phyloP scores from a whole-genome alignment of 106 monocot genomes.

The Gastrodia elata region DNA sequence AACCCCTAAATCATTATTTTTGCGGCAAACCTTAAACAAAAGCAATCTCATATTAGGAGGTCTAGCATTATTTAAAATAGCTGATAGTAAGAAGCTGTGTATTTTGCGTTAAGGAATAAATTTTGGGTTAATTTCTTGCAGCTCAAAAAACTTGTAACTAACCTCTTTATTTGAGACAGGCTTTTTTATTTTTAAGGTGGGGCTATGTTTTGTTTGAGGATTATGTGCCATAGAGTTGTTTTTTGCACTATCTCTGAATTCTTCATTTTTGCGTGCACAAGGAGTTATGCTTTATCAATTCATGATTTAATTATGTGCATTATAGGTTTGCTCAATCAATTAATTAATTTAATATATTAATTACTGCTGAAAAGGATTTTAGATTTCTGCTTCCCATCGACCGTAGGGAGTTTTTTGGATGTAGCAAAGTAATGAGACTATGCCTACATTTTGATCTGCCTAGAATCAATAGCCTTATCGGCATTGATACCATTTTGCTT shows the following conservation, averaged over 20 bases:
- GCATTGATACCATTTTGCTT: neutral
- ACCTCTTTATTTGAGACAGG: neutral
- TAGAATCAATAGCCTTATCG: neutral
- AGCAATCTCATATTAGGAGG: neutral
- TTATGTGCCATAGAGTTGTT: neutral
- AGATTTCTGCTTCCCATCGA: neutral
- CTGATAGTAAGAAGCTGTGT: neutral
- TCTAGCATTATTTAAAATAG: neutral
- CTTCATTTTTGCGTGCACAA: neutral
- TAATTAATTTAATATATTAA: neutral
- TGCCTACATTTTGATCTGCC: neutral
- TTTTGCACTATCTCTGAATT: too few relatives aligned
- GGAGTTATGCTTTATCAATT: neutral
- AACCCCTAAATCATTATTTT: too few relatives aligned
- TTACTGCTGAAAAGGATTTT: neutral
- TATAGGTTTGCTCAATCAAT: neutral
- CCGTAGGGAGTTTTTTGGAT: neutral
- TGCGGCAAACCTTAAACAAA: neutral
- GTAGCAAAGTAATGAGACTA: neutral
- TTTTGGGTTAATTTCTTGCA: neutral
- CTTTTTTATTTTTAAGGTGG: neutral
- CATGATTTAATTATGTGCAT: neutral
- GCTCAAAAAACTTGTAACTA: neutral
- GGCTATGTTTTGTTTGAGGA: neutral
- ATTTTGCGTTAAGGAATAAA: neutral